Base-by-base conservation (phyloP, 148 eudicot species). In the Cornus controversa region DNA sequence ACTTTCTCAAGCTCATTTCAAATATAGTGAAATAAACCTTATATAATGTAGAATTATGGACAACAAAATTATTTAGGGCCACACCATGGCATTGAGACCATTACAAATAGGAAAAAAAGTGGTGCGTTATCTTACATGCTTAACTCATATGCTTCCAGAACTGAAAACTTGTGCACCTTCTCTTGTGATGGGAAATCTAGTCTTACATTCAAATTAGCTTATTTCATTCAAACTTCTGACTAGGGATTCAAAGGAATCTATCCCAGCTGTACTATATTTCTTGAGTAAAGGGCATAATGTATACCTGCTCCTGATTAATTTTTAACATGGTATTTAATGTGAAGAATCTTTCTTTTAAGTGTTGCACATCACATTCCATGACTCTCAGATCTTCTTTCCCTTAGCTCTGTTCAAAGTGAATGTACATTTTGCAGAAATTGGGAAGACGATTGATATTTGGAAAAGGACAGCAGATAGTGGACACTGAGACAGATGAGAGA, bases 401-500 rank as follows among this genome's bases (percentile, higher is more conserved):
- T 24, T 47, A 20, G 11, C 57, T 80, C 76, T 66, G 67, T 70
- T 72, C 63, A 11, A 37, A 26, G 22, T 36, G 71, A 72, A 72
- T 73, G 28, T 81, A 16, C 62, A 63, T 86, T 79, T 79, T 90
- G 90, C 91, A 94, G 98, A 90, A 89, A 92, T 50, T 92, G 26
- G 98, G 91, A 2, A 84, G 74, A 54, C 83, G 87, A 34, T 75
- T 90, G 80, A 92, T 94, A 70, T 94, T 92, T 81, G 93, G 88
- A 24, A 92, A 84, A 79, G 87, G 82, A 74, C 71, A 77, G 69
- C 77, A 84, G 74, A 47, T 63, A 23, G 83, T 84, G 34, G 87
- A 89, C 42, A 69, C 78, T 54, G 92, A 89, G 70, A 67, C 78
- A 0, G 83, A 82, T 72, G 91, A 80, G 6, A 86, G 85, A 66